A percentile compares a stretch with the other conserved stretches of the same genome.
Conservation (phyloP, 1,139 yeast genomes). For the Schizosaccharomyces versatilis region DNA sequence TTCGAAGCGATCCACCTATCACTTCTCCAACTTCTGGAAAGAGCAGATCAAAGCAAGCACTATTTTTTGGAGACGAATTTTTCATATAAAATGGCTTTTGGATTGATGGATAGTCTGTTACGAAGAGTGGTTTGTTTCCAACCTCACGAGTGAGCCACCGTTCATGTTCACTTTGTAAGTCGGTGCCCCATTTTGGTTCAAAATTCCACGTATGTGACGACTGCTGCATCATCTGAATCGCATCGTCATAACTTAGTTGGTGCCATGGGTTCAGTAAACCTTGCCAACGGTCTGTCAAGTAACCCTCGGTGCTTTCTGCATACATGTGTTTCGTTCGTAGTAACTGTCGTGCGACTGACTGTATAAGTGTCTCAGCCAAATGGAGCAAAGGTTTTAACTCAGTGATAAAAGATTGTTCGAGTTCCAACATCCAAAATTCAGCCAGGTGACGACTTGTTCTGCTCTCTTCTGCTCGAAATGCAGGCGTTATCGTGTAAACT, state of each 20-base stretch:
- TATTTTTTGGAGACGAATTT: constrained; percentile 31
- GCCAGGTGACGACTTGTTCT: constrained; percentile 79
- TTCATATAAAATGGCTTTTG: constrained; percentile 89
- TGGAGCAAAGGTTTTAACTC: constrained; percentile 36
- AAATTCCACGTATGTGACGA: constrained; percentile 15
- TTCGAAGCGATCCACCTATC: constrained; percentile 27
- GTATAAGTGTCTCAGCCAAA: constrained; percentile 50
- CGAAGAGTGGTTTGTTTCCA: constrained; percentile 58
- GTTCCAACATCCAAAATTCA: constrained; percentile 97
- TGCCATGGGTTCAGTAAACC: constrained; percentile 34
- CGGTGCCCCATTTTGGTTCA: constrained; percentile 39
- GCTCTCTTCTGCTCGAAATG: constrained; percentile 82
- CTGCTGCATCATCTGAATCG: constrained; percentile 30
- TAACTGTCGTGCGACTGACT: constrained; percentile 27
- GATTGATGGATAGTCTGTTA: constrained; percentile 61
- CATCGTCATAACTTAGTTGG: constrained; percentile 51
- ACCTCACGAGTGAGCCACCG: constrained; percentile 61
- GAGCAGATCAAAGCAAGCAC: constrained; percentile 81
- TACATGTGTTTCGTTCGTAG: constrained; percentile 16
- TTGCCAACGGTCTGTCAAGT: constrained; percentile 16
- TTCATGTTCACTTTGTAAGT: constrained; percentile 68
- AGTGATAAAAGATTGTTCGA: constrained; percentile 53
- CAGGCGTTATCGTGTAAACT: constrained; percentile 80
- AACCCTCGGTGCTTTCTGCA: constrained; percentile 18
- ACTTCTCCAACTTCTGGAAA: constrained; percentile 83